Evolutionary conservation across 495 filamentous ascomycete genomes (phyloP), one percentile per base, ranked within the genome.

Genomic region (Penicillium atrosanguineum): DNA sequence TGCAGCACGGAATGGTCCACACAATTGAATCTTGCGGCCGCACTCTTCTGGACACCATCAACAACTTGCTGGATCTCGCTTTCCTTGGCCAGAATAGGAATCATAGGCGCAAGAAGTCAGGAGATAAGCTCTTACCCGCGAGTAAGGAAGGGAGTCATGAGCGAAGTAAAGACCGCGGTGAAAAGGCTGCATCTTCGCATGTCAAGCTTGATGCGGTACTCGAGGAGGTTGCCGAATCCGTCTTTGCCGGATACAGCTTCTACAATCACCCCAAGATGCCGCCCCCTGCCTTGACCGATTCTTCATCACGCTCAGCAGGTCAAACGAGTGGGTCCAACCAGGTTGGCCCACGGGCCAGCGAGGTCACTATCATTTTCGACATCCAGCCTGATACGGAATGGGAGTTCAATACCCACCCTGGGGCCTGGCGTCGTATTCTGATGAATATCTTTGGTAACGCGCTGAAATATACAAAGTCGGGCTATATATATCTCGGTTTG

Each of bases 21-120:
- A 87, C 84, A 28, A 79, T 89, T 31, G 81, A 87, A 36, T 79
- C 80, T 1, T 89, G 83, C 47, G 84, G 82, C 4, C 79, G 78
- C 38, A 88, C 86, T 0, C 66, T 89, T 0, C 71, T 90, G 9
- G 86, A 89, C 56, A 88, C 84, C 0, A 83, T 89, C 54, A 83
- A 88, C 51, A 82, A 88, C 61, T 69, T 84, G 62, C 60, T 87
- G 0, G 83, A 86, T 55, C 79, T 81, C 56, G 73, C 78, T 0
- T 34, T 31, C 26, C 20, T 47, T 19, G 31, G 25, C 26, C n/a
- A 47, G 26, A 47, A 15, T 11, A 14, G 20, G 26, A 31, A 21
- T 1, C 18, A n/a, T 18, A 3, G n/a, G 12, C 4, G 14, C 6
- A 34, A 34, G 8, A 34, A 34, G 31, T 14, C 12, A 4, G 11